Base-by-base conservation (phyloP, 371 early-diverging fungal species). In the Saksenaea oblongispora region DNA sequence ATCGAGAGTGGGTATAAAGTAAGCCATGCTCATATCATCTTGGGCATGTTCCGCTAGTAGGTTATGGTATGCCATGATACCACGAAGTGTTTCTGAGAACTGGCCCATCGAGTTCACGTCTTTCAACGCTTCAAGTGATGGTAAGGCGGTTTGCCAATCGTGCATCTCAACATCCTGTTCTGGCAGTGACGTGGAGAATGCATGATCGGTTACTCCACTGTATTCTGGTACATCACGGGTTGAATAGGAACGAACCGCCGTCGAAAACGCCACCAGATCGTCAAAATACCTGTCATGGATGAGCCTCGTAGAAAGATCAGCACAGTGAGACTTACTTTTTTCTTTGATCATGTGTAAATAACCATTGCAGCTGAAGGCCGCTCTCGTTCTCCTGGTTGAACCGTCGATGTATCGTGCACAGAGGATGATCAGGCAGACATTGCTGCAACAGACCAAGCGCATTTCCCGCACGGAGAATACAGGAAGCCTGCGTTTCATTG, bases 1-100 rank as follows among this genome's bases (percentile, higher is more conserved):
- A 11, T 69, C 62, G 17, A 82, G 11, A 0, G 74, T 73, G 28
- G 81, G 78, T 61, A 81, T 74, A 61, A 47, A 66, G 17, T 69
- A 42, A 24, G 64, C 59, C 39, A 37, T 44, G 5, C 47, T 54
- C 42, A 24, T 55, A 15, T 54, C 24, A 1, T 28, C 17, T 24
- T 27, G 58, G 24, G 22, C 47, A 26, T 35, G 54, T 36, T 67
- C 55, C 18, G 58, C 47, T 22, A 26, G 51, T 10, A 22, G 11
- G 18, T 31, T 61, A 15, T 26, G 65, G 54, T 34, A 64, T 59
- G 3, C 18, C 64, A 35, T 67, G 41, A 31, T 66, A 34, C 41
- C 54, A 60, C 34, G 53, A 36, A 63, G 71, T 24, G 54, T 74
- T 15, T 54, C 63, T 15, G 54, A 58, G 41, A 60, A 62, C 2